phyloP scores from a whole-genome alignment of 352 stramenopile species.

The Phytopythium oedochilum region DNA sequence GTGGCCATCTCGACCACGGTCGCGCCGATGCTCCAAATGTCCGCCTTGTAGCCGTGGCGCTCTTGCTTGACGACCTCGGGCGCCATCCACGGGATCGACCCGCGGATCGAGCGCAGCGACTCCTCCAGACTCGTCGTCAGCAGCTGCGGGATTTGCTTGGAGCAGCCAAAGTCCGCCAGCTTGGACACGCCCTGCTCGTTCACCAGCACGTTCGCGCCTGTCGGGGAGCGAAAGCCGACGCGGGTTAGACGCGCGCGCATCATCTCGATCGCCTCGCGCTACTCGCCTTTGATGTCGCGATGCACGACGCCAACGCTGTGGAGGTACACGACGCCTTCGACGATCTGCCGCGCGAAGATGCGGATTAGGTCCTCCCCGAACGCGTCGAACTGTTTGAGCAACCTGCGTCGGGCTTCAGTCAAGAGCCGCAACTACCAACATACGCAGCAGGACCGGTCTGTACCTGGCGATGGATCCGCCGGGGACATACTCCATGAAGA shows the following conservation, averaged over 20 bases:
- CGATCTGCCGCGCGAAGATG: constrained; percentile 90
- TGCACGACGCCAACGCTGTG: constrained; percentile 92
- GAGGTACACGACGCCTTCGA: constrained; percentile 89
- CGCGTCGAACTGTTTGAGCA: constrained; percentile 92
- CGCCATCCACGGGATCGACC: constrained; percentile 85
- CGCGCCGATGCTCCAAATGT: constrained; percentile 80
- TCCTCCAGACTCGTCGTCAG: constrained; percentile 80
- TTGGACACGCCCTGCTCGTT: constrained; percentile 86
- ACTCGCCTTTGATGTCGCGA: constrained; percentile 89
- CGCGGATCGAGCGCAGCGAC: constrained; percentile 74
- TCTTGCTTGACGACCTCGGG: constrained; percentile 75
- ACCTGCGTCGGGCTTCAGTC: constrained; percentile 31
- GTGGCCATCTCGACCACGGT: constrained; percentile 83
- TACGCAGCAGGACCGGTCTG: neutral
- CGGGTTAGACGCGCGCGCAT: neutral
- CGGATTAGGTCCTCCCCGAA: constrained; percentile 90
- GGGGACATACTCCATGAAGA: constrained; percentile 97
- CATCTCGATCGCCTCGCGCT: too few species aligned
- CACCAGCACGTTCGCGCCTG: constrained; percentile 86
- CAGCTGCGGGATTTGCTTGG: constrained; percentile 81
- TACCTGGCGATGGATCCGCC: constrained; percentile 88
- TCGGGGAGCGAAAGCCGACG: neutral
- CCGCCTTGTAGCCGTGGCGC: constrained; percentile 66
- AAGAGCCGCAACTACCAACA: too few species aligned
- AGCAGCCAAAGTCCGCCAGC: constrained; percentile 89